Evolutionary conservation across 2,329 filamentous ascomycete species (phyloP), one percentile per base, ranked within the genome.

Genomic region (Akanthomyces dipterigenus): DNA sequence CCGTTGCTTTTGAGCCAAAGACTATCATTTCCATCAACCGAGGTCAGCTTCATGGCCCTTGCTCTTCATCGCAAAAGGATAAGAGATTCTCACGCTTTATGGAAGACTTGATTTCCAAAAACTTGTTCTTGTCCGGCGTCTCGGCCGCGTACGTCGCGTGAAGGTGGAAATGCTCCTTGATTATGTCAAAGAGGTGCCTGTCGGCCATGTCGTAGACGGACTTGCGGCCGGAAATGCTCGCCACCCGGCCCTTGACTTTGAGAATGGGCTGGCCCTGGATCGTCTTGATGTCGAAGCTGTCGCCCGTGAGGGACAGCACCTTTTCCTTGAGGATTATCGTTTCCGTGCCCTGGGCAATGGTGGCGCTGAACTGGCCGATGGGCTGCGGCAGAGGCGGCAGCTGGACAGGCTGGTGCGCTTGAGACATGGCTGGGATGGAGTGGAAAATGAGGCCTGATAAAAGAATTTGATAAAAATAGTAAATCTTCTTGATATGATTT

Each of bases 281-380:
- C 5, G 81, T 78, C 59, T 79, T 81, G 71, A 89, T 82, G 64
- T 83, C 81, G 73, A 88, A 89, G 70, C 79, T 83, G 73, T 89
- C 85, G 62, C 85, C 84, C 1, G 80, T 80, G 9, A 88, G 73
- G 3, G 85, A 87, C 62, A 86, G 70, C 20, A 87, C 76, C 66
- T 84, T 85, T 67, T 89, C 85, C 66, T 80, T 83, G 54, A 89
- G 74, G 1, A 83, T 69, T 7, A 89, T 72, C 2, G 80, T 83
- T 67, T 80, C 76, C 6, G 70, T 67, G 36, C 76, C 70, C 1
- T 63, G 68, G 3, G 75, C 72, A 28, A 78, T 69, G 63, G 75
- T 71, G 9, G 71, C 70, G 58, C 70, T 65, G 64, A 79, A 77
- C 57, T 81, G 63, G 61, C 76, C 77, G 12, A 79, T 66, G 9